A percentile compares a stretch with the other conserved stretches of the same genome.
phyloP scores from a whole-genome alignment of 2,329 filamentous ascomycete genomes.

The Sphaceloma murrayae region DNA sequence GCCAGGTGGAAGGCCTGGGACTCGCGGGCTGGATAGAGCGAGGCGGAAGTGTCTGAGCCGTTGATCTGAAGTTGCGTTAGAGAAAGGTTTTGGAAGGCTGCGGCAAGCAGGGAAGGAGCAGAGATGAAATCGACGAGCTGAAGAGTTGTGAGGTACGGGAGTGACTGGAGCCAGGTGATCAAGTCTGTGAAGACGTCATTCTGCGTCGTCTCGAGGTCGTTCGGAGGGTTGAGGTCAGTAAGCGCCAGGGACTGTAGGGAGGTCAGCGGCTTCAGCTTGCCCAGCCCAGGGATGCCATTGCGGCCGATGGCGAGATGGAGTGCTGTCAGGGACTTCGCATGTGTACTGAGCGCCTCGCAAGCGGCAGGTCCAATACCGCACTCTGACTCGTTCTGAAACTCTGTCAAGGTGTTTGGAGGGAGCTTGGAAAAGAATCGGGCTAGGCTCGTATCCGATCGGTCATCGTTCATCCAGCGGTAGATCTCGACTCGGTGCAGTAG shows the following conservation, averaged over 20 bases:
- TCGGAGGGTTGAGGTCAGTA: constrained; percentile 35
- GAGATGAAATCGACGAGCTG: constrained; percentile 43
- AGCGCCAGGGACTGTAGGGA: constrained; percentile 42
- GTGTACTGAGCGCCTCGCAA: constrained; percentile 44
- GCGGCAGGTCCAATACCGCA: constrained; percentile 47
- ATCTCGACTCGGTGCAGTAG: constrained; percentile 53
- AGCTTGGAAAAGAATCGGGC: constrained; percentile 50
- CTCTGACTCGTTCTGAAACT: constrained; percentile 49
- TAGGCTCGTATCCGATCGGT: constrained; percentile 49
- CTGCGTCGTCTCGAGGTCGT: constrained; percentile 43
- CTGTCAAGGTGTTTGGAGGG: constrained; percentile 46
- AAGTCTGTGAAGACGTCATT: constrained; percentile 45
- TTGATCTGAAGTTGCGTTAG: constrained; percentile 41
- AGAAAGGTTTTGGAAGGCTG: constrained; percentile 39
- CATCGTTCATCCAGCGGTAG: constrained; percentile 38
- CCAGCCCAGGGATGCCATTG: constrained; percentile 42
- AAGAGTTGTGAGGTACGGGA: constrained; percentile 42
- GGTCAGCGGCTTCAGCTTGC: constrained; percentile 41
- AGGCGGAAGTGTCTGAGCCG: constrained; percentile 21
- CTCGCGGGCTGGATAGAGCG: constrained; percentile 39
- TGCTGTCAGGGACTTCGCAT: constrained; percentile 46
- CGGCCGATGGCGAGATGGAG: constrained; percentile 43
- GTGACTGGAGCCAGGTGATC: constrained; percentile 47
- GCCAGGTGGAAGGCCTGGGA: constrained; percentile 45
- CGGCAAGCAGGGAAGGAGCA: constrained; percentile 44